Evolutionary conservation across 164 flowering plant genomes (phyloP).

Genomic region (Liquidambar formosana): DNA sequence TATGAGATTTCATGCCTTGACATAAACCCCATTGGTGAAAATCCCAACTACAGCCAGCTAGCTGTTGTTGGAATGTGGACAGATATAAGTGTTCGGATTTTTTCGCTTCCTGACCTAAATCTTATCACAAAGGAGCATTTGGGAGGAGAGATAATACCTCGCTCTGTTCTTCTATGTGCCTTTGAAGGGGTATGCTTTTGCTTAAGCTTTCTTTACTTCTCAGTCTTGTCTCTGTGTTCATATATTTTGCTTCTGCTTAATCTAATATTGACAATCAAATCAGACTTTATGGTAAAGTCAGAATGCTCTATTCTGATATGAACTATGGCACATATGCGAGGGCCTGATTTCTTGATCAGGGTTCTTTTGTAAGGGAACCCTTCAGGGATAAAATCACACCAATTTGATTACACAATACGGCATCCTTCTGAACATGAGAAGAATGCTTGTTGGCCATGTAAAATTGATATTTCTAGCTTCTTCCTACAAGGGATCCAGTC

Average conservation of each 20-base stretch:
- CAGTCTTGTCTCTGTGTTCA: background rate
- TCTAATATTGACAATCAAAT: background rate
- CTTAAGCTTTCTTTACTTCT: constrained; percentile 3
- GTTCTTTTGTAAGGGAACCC: background rate
- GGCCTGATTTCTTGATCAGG: background rate
- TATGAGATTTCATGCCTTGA: constrained; percentile 95
- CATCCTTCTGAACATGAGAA: background rate
- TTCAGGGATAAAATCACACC: background rate
- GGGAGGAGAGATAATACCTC: constrained; percentile 98
- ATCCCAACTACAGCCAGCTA: constrained; percentile 67
- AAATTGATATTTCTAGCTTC: background rate
- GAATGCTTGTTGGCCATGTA: background rate
- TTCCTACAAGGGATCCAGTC: background rate
- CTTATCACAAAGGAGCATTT: constrained; percentile 78
- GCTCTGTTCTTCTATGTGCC: constrained; percentile 93
- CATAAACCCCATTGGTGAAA: constrained; percentile 89
- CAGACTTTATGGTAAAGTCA: too few relatives aligned
- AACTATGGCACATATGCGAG: background rate
- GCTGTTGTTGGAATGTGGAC: constrained; percentile 99
- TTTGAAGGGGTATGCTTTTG: constrained; percentile 88
- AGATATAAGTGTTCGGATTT: constrained; percentile 85
- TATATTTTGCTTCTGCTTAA: background rate
- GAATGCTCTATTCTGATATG: background rate
- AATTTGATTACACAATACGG: background rate
- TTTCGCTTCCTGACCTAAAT: constrained; percentile 81